Conservation (phyloP, 495 filamentous ascomycete genomes). For the Venustampulla echinocandica region DNA sequence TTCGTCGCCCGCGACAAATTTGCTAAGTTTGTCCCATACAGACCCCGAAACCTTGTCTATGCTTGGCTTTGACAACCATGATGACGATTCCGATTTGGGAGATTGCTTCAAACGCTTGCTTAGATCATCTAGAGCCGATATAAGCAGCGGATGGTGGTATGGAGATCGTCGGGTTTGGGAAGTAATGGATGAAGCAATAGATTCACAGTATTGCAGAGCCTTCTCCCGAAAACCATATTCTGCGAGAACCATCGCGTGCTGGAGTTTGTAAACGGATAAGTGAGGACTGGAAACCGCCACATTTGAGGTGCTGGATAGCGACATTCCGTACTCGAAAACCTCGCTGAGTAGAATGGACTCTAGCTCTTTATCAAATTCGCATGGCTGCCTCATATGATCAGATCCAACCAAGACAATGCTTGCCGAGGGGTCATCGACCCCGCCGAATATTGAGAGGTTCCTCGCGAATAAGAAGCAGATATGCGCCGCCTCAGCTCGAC, state of each 20-base stretch:
- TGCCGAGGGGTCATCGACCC: constrained; percentile 71
- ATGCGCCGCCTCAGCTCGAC: constrained; percentile 82
- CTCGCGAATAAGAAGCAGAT: constrained; percentile 64
- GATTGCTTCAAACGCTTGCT: constrained; percentile 74
- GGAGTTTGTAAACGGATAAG: constrained; percentile 78
- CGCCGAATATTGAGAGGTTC: constrained; percentile 58
- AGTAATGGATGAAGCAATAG: constrained; percentile 68
- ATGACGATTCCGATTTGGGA: constrained; percentile 56
- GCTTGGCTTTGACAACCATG: constrained; percentile 86
- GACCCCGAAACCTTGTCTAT: constrained; percentile 88
- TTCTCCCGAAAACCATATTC: constrained; percentile 74
- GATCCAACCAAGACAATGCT: constrained; percentile 77
- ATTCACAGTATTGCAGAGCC: constrained; percentile 86
- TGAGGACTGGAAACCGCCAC: constrained; percentile 61
- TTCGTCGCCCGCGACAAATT: constrained; percentile 90
- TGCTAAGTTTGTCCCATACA: constrained; percentile 85
- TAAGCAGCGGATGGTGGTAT: constrained; percentile 70
- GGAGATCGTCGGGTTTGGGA: constrained; percentile 73
- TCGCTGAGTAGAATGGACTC: constrained; percentile 85
- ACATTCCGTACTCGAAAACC: constrained; percentile 80
- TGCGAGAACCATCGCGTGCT: constrained; percentile 74
- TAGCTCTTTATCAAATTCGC: constrained; percentile 63
- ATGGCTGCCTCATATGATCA: constrained; percentile 59
- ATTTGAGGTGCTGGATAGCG: constrained; percentile 47
- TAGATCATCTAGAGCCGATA: constrained; percentile 72